These are phyloP conservation scores for Mortierella sp. DNA, from an alignment of 371 early-diverging fungal species.

Conservation along the genomic window DNA sequence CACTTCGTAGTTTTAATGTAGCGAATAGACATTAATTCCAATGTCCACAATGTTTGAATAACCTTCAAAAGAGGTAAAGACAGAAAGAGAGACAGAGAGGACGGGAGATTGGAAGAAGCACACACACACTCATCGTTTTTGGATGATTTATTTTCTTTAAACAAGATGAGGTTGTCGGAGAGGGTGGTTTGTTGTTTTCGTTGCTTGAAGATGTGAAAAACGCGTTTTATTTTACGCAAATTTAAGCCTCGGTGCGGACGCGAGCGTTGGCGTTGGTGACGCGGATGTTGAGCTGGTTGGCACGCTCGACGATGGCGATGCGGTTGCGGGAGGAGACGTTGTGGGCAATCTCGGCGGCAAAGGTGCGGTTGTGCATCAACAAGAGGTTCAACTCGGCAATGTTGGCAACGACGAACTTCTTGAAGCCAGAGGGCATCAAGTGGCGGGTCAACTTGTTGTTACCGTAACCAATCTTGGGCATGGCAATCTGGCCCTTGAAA, in stretches of 20 bases:
- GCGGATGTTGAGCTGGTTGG: conserved; percentile 97
- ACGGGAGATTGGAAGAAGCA: conserved; percentile 12
- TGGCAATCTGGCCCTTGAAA: conserved; percentile 98
- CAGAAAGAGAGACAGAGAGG: neutral
- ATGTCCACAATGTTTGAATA: too few relatives aligned
- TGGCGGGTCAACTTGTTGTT: conserved; percentile 97
- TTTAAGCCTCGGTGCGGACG: conserved; percentile 92
- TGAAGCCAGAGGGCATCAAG: conserved; percentile 99
- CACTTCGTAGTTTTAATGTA: too few relatives aligned
- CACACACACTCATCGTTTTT: conserved; percentile 26
- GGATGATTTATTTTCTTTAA: conserved; percentile 28
- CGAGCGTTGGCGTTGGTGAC: conserved; percentile 98
- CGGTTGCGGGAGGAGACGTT: conserved; percentile 98
- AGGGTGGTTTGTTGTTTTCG: neutral
- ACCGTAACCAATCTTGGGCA: conserved; percentile 99
- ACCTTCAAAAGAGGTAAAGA: too few relatives aligned
- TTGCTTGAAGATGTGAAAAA: neutral
- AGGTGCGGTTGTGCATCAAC: conserved; percentile 99
- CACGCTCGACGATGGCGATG: conserved; percentile 96
- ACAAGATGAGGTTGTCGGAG: conserved; percentile 12
- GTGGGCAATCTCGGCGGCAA: conserved; percentile 99
- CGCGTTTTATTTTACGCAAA: neutral
- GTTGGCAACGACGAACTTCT: conserved; percentile 97
- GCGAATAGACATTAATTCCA: too few relatives aligned
- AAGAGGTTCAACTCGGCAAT: conserved; percentile 97